Evolutionary conservation across 768 basidiomycete species (phyloP).

Genomic region (Tricholomella constricta): DNA sequence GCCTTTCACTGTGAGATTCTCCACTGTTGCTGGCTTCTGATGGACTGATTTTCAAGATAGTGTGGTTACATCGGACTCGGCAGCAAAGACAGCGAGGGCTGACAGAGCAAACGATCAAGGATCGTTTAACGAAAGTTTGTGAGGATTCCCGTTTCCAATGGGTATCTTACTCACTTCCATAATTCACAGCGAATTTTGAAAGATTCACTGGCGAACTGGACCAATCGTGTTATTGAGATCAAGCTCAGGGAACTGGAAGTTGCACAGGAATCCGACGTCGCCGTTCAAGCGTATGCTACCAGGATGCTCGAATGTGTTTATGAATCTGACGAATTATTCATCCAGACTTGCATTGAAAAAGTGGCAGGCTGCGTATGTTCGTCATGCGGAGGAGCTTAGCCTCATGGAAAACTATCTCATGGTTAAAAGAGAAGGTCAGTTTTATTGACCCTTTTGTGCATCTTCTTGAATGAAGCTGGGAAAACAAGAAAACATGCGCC

Average conservation of each 20-base stretch:
- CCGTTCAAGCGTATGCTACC: slow-evolving; percentile 32
- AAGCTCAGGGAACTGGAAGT: slow-evolving; percentile 75
- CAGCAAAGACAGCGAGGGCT: slow-evolving; percentile 40
- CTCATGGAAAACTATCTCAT: slow-evolving; percentile 85
- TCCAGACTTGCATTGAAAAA: slow-evolving; percentile 60
- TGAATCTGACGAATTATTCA: not conserved
- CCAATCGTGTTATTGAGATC: slow-evolving; percentile 68
- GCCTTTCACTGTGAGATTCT: slow-evolving; percentile 18
- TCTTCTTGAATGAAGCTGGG: not conserved
- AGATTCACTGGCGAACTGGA: slow-evolving; percentile 61
- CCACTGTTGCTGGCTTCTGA: not conserved
- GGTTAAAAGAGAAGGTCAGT: slow-evolving; percentile 75
- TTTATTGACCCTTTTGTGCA: not conserved
- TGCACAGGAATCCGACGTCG: slow-evolving; percentile 42
- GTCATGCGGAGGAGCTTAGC: slow-evolving; percentile 70
- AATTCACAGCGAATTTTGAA: slow-evolving; percentile 50
- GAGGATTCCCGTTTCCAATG: not conserved
- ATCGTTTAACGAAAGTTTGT: slow-evolving; percentile 42
- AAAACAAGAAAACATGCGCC: slow-evolving; percentile 60
- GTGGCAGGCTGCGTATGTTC: slow-evolving; percentile 64
- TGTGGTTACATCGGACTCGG: slow-evolving; percentile 46
- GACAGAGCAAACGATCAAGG: slow-evolving; percentile 45
- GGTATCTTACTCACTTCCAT: not conserved
- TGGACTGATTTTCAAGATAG: slow-evolving; percentile 29
- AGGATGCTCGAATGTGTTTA: not conserved